Base-by-base conservation (phyloP, 176 grass and related monocot species). In the Oropetium thomaeum region DNA sequence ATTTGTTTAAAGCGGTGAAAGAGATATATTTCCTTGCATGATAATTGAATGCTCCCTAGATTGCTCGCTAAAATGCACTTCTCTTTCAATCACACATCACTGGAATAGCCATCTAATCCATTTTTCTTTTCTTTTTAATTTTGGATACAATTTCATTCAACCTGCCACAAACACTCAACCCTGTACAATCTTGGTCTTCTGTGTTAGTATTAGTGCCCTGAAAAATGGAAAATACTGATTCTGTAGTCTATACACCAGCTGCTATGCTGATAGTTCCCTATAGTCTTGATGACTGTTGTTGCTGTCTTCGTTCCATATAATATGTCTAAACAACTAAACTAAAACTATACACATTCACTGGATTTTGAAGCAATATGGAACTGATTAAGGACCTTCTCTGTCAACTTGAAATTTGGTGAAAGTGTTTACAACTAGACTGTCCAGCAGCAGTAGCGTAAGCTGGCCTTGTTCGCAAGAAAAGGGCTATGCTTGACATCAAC, bases 401-500 rank as follows among this genome's bases (percentile, higher is more conserved):
- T n/a, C n/a, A n/a, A n/a, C n/a, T n/a, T n/a, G 28, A 44, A 51
- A 66, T 49, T 60, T 72, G 73, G 79, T 69, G 62, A 65, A 58
- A 59, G 13, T 77, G 26, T 28, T 82, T 87, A 67, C 73, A 73
- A 59, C 15, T 87, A 19, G 64, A 71, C 32, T 44, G 48, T 33
- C 26, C 34, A 51, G 60, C 73, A 73, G 32, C 41, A n/a, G 25
- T 3, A 67, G n/a, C 76, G 1, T 98, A 98, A 31, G 86, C 81
- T 30, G 3, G 35, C 75, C 63, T 87, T 25, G 91, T 94, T 78
- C 95, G 74, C 41, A 87, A 58, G 80, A 93, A 98, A 54, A 98
- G 70, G 19, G 70, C 59, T 45, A 94, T 15, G 49, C 90, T 93
- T 10, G 85, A 89, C 3, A 73, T 44, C 5, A 98, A 69, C 5